Conservation (phyloP, 2,329 filamentous ascomycete species). For the Colletotrichum lindemuthianum region DNA sequence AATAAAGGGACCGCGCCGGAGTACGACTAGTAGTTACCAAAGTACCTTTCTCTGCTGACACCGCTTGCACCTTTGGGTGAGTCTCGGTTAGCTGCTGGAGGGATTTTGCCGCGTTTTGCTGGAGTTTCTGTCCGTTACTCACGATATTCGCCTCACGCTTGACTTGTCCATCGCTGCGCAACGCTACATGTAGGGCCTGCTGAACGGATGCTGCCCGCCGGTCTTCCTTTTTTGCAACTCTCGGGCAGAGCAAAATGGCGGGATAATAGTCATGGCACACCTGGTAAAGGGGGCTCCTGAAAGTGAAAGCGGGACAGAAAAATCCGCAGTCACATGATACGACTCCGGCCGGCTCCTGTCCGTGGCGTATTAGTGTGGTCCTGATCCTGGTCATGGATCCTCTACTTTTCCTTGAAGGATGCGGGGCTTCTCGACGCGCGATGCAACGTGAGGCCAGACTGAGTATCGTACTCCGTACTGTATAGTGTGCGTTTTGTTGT, state of each 20-base stretch:
- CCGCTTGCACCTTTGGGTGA: constrained; percentile 20
- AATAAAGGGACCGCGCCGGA: background rate
- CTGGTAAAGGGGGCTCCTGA: background rate
- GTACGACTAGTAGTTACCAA: background rate
- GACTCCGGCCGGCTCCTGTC: background rate
- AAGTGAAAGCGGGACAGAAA: constrained; percentile 14
- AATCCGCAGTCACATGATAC: constrained; percentile 21
- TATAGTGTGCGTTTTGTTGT: too few relatives aligned
- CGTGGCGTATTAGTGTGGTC: background rate
- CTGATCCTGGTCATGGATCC: background rate
- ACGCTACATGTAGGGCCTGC: too few relatives aligned
- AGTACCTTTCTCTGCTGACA: constrained; percentile 32
- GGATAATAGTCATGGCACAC: background rate
- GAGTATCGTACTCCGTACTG: too few relatives aligned
- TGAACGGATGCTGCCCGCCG: too few relatives aligned
- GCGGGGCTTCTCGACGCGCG: too few relatives aligned
- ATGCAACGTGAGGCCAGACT: too few relatives aligned
- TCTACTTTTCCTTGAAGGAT: background rate
- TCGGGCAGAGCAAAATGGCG: background rate
- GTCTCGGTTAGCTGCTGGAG: background rate
- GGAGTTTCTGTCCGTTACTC: background rate
- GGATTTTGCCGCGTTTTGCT: background rate
- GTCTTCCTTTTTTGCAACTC: too few relatives aligned
- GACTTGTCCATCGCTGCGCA: constrained; percentile 16
- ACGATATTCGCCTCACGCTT: constrained; percentile 25